Evolutionary conservation across 257 asterid species (phyloP).

Genomic region (Datura wrightii): DNA sequence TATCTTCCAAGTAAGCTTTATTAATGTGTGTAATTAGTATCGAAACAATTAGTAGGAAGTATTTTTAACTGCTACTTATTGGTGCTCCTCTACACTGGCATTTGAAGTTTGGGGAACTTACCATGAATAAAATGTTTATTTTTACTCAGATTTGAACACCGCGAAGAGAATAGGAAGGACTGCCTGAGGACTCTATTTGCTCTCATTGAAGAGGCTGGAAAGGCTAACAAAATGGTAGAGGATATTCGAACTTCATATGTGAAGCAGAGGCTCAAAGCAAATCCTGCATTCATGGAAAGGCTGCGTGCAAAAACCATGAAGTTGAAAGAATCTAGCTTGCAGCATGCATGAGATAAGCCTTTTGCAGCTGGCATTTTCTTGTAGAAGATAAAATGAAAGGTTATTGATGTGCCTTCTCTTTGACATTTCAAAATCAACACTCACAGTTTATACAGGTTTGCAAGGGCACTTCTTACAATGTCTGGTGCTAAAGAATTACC

Average conservation of each 20-base stretch:
- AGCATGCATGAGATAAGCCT: constrained; percentile 40
- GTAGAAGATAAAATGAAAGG: constrained; percentile 14
- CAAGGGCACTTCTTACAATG: background rate
- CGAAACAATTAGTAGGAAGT: background rate
- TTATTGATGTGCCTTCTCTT: constrained; percentile 9
- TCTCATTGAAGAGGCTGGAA: constrained; percentile 83
- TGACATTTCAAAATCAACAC: constrained; percentile 23
- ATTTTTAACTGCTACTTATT: background rate
- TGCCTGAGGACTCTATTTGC: constrained; percentile 81
- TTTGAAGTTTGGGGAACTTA: constrained; percentile 16
- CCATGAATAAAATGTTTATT: background rate
- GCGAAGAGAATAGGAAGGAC: constrained; percentile 96
- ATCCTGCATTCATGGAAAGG: constrained; percentile 79
- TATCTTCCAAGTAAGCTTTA: background rate
- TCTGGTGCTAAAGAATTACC: background rate
- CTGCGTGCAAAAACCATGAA: constrained; percentile 60
- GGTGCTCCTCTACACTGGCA: background rate
- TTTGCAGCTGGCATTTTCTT: constrained; percentile 5
- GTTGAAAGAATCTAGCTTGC: constrained; percentile 37
- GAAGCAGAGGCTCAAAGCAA: constrained; percentile 76
- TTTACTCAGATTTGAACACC: constrained; percentile 72
- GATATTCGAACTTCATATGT: constrained; percentile 62
- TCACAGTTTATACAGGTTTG: constrained; percentile 20
- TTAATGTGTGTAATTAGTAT: background rate
- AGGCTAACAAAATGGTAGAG: constrained; percentile 70